Conservation (phyloP, 2,329 filamentous ascomycete species). For the Fusarium armeniacum region DNA sequence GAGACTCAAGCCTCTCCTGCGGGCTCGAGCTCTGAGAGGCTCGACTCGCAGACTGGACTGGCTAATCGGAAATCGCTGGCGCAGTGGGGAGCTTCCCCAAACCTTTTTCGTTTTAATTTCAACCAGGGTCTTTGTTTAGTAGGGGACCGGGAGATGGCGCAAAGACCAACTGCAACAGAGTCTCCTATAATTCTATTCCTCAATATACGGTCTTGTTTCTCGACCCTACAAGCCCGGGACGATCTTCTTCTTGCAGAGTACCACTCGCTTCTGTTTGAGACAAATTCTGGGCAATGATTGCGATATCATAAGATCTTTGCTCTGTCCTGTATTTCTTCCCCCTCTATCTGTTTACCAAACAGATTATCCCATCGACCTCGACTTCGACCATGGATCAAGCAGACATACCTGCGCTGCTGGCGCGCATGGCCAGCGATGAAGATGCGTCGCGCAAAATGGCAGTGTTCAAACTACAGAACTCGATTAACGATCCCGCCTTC, state of each 20-base stretch:
- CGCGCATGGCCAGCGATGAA: conserved; percentile 76
- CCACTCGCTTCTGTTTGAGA: conserved; percentile 1
- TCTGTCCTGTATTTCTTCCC: not conserved
- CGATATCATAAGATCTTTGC: conserved; percentile 26
- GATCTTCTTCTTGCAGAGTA: not conserved
- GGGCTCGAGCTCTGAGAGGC: too few species aligned
- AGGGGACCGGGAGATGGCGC: conserved; percentile 25
- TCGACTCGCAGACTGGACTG: conserved; percentile 9
- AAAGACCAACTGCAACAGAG: conserved; percentile 18
- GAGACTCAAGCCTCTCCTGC: conserved; percentile 39
- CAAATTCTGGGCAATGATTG: conserved; percentile 36
- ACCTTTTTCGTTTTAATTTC: conserved; percentile 41
- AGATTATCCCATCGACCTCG: conserved; percentile 3
- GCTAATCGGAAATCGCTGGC: conserved; percentile 20
- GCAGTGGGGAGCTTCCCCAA: conserved; percentile 40
- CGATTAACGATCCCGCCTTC: conserved; percentile 95
- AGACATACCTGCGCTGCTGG: conserved; percentile 74
- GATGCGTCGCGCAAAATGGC: conserved; percentile 98
- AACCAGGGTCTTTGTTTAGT: conserved; percentile 35
- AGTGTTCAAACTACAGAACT: conserved; percentile 95
- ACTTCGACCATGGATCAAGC: conserved; percentile 69
- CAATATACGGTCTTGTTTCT: conserved; percentile 8
- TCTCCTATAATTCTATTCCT: conserved; percentile 35
- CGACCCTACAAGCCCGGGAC: conserved; percentile 6
- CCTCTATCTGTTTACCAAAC: conserved; percentile 6